A percentile compares a stretch with the other conserved stretches of the same genome.
Conservation (phyloP, 768 basidiomycete species). For the Lactarius hengduanensis region DNA sequence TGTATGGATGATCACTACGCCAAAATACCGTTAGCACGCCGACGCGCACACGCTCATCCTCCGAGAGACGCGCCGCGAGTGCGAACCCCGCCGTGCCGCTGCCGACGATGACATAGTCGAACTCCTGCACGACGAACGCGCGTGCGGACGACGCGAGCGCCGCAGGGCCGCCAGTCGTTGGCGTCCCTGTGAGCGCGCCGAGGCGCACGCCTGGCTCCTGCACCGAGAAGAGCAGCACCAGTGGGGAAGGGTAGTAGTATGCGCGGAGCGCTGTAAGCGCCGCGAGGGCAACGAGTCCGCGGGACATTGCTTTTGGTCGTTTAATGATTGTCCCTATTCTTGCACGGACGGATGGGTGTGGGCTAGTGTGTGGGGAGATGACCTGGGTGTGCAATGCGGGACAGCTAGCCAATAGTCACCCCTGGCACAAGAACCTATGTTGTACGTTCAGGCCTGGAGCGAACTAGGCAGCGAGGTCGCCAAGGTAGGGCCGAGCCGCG, state of each 20-base stretch:
- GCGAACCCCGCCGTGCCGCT: too few relatives aligned
- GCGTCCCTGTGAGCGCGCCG: background rate
- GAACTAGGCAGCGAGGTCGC: constrained; percentile 20
- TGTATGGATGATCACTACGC: too few relatives aligned
- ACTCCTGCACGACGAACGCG: too few relatives aligned
- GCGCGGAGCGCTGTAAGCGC: constrained; percentile 12
- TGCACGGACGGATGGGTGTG: background rate
- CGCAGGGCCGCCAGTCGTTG: too few relatives aligned
- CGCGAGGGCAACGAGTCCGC: background rate
- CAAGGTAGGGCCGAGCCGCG: constrained; percentile 1
- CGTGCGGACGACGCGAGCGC: too few relatives aligned
- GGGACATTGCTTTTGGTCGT: constrained; percentile 10
- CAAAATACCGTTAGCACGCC: too few relatives aligned
- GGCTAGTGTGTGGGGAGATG: background rate
- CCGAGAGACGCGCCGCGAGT: too few relatives aligned
- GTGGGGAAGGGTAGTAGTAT: constrained; percentile 2
- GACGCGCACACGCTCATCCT: too few relatives aligned
- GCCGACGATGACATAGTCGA: too few relatives aligned
- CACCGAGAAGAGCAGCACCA: background rate
- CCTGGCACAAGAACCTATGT: background rate
- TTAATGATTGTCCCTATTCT: background rate
- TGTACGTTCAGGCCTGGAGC: background rate
- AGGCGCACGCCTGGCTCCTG: background rate
- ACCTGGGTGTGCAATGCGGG: background rate
- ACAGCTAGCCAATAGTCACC: background rate